Conservation (phyloP, 352 stramenopile genomes). For the Globisporangium iwayamae region DNA sequence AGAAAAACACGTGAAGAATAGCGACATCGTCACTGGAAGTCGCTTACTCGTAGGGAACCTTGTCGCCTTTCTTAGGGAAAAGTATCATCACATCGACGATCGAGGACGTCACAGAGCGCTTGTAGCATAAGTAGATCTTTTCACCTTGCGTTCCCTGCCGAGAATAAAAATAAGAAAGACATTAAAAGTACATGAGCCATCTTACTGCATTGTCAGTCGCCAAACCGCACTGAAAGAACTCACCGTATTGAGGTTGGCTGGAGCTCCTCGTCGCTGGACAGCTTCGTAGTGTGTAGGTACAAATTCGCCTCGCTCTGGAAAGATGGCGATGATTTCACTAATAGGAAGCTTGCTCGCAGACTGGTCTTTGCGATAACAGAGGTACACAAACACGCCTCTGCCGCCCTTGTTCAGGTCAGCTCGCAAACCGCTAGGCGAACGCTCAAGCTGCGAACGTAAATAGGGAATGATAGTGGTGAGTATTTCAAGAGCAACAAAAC, state of each 20-base stretch:
- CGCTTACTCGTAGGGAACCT: conserved; percentile 68
- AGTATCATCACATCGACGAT: conserved; percentile 70
- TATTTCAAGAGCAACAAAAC: background rate
- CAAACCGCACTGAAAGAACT: background rate
- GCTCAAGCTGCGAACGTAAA: conserved; percentile 45
- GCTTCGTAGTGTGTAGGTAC: conserved; percentile 77
- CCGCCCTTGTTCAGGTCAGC: conserved; percentile 81
- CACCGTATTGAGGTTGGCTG: conserved; percentile 78
- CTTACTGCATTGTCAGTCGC: background rate
- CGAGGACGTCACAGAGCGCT: conserved; percentile 52
- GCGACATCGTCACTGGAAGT: background rate
- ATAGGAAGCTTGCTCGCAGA: conserved; percentile 54
- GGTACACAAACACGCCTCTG: conserved; percentile 73
- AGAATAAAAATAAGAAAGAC: background rate
- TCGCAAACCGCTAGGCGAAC: conserved; percentile 63
- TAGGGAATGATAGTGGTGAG: background rate
- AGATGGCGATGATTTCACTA: conserved; percentile 74
- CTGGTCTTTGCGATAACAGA: conserved; percentile 60
- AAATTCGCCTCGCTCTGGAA: conserved; percentile 72
- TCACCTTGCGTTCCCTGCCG: conserved; percentile 74
- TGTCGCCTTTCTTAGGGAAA: conserved; percentile 83
- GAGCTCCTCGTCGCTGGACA: conserved; percentile 47
- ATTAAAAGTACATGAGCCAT: background rate
- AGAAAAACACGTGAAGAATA: no score
- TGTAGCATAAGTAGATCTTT: conserved; percentile 78